Evolutionary conservation across 1,284 basidiomycete species (phyloP), one percentile per base, ranked within the genome.

Genomic region (Microstroma glucosiphilum): DNA sequence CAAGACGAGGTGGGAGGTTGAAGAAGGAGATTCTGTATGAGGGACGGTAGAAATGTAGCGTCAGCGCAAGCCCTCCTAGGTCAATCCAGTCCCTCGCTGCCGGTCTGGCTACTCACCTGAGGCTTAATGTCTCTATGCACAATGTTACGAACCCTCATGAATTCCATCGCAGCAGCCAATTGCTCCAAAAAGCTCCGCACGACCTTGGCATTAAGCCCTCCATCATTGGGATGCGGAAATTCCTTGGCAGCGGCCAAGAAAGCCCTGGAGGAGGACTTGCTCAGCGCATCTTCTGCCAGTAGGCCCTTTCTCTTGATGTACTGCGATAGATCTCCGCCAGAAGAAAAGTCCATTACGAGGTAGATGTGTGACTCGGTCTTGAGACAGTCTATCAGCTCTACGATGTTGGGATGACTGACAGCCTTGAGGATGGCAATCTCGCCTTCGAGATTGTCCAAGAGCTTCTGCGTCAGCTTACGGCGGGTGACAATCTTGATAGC

Each of bases 81-180:
- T 17, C 26, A 58, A 40, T 2, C 11, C 8, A 57, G 57, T 46
- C 57, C 17, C n/a, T 25, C 37, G 19, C 7, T 19, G 7, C 55
- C 15, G 25, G 53, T 7, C 60, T 60, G 7, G 46, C 55, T 9
- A 1, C 48, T 40, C 51, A 46, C 42, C 85, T 92, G 92, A 37
- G 94, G 94, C 80, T 98, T 98, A 81, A 98, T 93, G 77, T 98
- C 94, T 57, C 96, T 85, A 79, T 98, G 94, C 49, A 98, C 92
- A 61, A 98, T 86, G 76, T 96, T 90, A 66, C 89, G 84, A 30
- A 87, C 85, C 19, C 93, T 86, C 59, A 98, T 83, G 79, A 97
- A 97, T 76, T 92, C 90, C 70, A 99, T 85, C 0, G 94, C 94
- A 53, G 90, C 87, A 15, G 91, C 93, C 90, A 98, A 85, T 79